Evolutionary conservation across 352 stramenopile species (phyloP).

Genomic region (Chrysophaeum taylorii): DNA sequence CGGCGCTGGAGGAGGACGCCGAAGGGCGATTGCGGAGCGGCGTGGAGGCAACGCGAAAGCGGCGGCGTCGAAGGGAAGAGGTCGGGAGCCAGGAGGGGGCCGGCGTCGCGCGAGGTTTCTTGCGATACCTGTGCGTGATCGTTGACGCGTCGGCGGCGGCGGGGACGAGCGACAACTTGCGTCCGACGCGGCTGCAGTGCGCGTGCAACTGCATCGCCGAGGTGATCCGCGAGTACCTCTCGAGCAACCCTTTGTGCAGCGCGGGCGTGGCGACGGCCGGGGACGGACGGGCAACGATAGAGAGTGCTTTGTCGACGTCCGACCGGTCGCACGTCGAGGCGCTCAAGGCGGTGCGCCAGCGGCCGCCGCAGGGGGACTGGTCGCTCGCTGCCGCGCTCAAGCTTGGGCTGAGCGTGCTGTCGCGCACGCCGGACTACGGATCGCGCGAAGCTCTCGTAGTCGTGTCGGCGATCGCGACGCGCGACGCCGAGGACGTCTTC

Average conservation of each 20-base stretch:
- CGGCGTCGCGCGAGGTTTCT: slow-evolving; percentile 28
- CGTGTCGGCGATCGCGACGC: slow-evolving; percentile 83
- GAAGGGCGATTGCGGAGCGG: neutral
- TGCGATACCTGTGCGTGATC: slow-evolving; percentile 28
- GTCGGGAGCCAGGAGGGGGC: neutral
- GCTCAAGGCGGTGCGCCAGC: slow-evolving; percentile 49
- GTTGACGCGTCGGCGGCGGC: slow-evolving; percentile 24
- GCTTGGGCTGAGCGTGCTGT: slow-evolving; percentile 61
- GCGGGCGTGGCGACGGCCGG: slow-evolving; percentile 74
- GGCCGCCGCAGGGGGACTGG: slow-evolving; percentile 56
- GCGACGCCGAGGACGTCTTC: slow-evolving; percentile 90
- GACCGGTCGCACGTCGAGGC: slow-evolving; percentile 66
- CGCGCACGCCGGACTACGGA: slow-evolving; percentile 70
- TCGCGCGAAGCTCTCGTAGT: slow-evolving; percentile 79
- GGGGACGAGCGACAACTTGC: neutral
- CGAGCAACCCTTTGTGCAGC: slow-evolving; percentile 84
- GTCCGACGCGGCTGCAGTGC: neutral
- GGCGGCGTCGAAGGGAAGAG: neutral
- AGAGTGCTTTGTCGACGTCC: slow-evolving; percentile 75
- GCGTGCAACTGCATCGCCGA: slow-evolving; percentile 17
- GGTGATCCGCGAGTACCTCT: slow-evolving; percentile 78
- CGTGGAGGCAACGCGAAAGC: neutral
- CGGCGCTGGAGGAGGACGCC: slow-evolving; percentile 20
- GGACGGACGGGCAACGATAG: slow-evolving; percentile 71
- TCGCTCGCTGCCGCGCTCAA: slow-evolving; percentile 79